phyloP scores from a whole-genome alignment of 1,284 basidiomycete genomes.

The Stygiomarasmius scandens region DNA sequence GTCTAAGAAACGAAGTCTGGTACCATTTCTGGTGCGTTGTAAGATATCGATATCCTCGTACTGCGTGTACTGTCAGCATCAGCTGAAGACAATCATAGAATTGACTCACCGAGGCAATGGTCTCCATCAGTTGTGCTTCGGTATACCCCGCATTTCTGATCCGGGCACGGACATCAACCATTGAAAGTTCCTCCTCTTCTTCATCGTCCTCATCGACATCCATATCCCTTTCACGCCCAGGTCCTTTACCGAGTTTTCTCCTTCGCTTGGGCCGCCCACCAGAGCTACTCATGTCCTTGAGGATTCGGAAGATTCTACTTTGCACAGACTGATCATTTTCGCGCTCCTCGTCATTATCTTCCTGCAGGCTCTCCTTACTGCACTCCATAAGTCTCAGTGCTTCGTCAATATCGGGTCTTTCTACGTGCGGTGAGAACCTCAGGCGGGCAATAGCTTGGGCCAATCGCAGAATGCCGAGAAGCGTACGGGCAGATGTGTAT shows the following conservation, averaged over 20 bases:
- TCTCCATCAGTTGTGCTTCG: constrained; percentile 86
- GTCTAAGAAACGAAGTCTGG: constrained; percentile 66
- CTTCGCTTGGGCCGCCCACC: constrained; percentile 35
- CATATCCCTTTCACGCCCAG: constrained; percentile 68
- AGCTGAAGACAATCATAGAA: constrained; percentile 5
- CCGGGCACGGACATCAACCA: constrained; percentile 84
- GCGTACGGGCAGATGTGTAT: constrained; percentile 96
- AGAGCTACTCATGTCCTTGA: constrained; percentile 79
- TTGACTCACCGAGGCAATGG: constrained; percentile 72
- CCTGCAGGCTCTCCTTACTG: constrained; percentile 87
- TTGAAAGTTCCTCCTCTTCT: constrained; percentile 55
- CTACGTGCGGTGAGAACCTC: constrained; percentile 81
- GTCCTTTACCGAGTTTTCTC: constrained; percentile 65
- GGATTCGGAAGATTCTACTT: constrained; percentile 86
- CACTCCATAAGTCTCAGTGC: constrained; percentile 96
- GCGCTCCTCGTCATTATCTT: constrained; percentile 72
- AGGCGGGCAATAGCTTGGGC: constrained; percentile 94
- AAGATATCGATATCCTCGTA: constrained; percentile 84
- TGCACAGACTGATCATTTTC: constrained; percentile 78
- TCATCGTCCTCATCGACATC: constrained; percentile 66
- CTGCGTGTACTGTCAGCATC: constrained; percentile 38
- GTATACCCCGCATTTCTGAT: constrained; percentile 88
- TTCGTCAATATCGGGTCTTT: constrained; percentile 92
- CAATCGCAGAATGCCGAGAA: constrained; percentile 93
- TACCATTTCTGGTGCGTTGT: constrained; percentile 74